Conservation (phyloP, 805 yeast species). For the Isabelozyma heimii region DNA sequence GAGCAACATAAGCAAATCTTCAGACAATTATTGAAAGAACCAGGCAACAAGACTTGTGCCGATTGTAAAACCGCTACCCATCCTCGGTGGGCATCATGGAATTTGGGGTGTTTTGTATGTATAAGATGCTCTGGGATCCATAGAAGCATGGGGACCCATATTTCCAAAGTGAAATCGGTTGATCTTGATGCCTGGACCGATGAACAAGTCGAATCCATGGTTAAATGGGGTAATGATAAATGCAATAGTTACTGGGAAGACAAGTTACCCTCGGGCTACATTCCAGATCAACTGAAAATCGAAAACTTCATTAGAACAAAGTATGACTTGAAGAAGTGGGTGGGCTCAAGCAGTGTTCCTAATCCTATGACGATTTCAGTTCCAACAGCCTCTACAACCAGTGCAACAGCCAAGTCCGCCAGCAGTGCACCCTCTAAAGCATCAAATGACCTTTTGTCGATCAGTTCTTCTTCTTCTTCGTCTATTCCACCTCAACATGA, state of each 20-base stretch:
- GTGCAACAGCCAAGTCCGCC: not conserved
- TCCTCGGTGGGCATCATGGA: slow-evolving; percentile 99
- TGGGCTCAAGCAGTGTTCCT: slow-evolving; percentile 51
- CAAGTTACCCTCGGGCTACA: slow-evolving; percentile 63
- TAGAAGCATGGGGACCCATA: slow-evolving; percentile 93
- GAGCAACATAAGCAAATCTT: slow-evolving; percentile 68
- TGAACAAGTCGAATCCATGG: slow-evolving; percentile 79
- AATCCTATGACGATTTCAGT: slow-evolving; percentile 48
- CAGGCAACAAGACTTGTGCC: slow-evolving; percentile 76
- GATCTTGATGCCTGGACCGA: slow-evolving; percentile 97
- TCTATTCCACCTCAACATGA: not conserved
- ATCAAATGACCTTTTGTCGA: no score
- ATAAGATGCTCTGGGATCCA: slow-evolving; percentile 96
- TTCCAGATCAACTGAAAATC: slow-evolving; percentile 81
- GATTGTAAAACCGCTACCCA: slow-evolving; percentile 88
- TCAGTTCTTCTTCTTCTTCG: not conserved
- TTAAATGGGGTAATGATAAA: slow-evolving; percentile 78
- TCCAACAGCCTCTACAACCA: not conserved
- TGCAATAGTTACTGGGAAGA: slow-evolving; percentile 87
- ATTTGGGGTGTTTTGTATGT: slow-evolving; percentile 87
- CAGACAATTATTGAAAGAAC: slow-evolving; percentile 71
- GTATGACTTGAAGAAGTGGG: slow-evolving; percentile 91
- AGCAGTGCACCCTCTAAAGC: not conserved
- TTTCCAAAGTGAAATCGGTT: slow-evolving; percentile 86
- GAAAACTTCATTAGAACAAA: slow-evolving; percentile 90